phyloP scores from a whole-genome alignment of 345 rosid species.

The Psidium guajava region DNA sequence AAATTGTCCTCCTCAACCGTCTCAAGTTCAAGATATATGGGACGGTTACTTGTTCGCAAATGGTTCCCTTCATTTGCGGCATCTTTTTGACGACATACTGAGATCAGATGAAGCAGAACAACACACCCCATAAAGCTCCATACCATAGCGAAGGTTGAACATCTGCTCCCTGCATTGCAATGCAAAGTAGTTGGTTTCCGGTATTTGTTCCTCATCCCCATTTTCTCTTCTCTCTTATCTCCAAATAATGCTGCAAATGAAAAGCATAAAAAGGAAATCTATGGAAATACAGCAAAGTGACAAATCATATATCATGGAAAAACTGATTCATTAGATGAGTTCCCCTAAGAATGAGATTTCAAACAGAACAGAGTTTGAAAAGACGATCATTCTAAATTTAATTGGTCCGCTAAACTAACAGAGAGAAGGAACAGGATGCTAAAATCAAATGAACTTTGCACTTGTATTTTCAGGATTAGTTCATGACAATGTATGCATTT shows the following conservation, averaged over 20 bases:
- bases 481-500: not conserved
- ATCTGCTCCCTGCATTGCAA: conserved; percentile 86
- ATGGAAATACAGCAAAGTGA: conserved; percentile 26
- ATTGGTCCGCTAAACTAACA: not conserved
- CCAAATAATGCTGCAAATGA: conserved; percentile 42
- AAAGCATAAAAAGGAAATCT: conserved; percentile 30
- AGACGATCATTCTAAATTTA: not conserved
- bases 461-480: not conserved
- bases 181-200: conserved; percentile 71
- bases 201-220: conserved; percentile 73
- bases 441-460: not conserved
- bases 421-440: not conserved
- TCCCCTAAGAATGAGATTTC: not conserved
- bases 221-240: conserved; percentile 42
- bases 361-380: not conserved
- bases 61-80: conserved; percentile 17
- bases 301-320: conserved; percentile 7
- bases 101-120: conserved; percentile 43
- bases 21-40: conserved; percentile 40
- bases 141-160: conserved; percentile 29
- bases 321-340: not conserved
- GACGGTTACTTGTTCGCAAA: conserved; percentile 24
- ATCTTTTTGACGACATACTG: conserved; percentile 23
- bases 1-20: conserved; percentile 51
- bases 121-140: conserved; percentile 70